Conservation (phyloP, 164 flowering plant genomes). For the Piper betle region DNA sequence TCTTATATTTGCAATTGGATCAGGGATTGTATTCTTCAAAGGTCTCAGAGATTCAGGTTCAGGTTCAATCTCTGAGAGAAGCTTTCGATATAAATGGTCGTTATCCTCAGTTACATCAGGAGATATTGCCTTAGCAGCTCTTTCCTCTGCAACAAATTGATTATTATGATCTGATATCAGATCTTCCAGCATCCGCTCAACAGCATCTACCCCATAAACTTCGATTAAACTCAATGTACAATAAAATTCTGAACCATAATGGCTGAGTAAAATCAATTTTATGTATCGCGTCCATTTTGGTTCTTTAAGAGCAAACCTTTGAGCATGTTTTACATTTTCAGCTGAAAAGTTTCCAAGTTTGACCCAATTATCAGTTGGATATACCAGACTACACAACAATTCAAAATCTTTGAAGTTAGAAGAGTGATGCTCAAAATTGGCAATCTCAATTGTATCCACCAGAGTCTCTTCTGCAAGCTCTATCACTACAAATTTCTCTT, state of each 20-base stretch:
- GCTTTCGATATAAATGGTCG: slow-evolving; percentile 16
- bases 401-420: slow-evolving; percentile 84
- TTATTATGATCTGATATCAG: slow-evolving; percentile 53
- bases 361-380: slow-evolving; percentile 78
- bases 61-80: slow-evolving; percentile 20
- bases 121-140: slow-evolving; percentile 16
- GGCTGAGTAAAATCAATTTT: slow-evolving; percentile 63
- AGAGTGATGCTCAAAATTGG: slow-evolving; percentile 91
- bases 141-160: slow-evolving; percentile 23
- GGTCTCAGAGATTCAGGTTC: slow-evolving; percentile 18
- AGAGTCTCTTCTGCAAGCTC: slow-evolving; percentile 97
- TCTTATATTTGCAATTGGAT: slow-evolving; percentile 46
- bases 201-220: slow-evolving; percentile 95
- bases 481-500: slow-evolving; percentile 76
- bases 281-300: slow-evolving; percentile 93
- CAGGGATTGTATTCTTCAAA: slow-evolving; percentile 23
- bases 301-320: slow-evolving; percentile 63
- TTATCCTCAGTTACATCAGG: slow-evolving; percentile 15
- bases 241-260: slow-evolving; percentile 89
- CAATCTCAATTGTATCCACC: slow-evolving; percentile 72
- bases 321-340: slow-evolving; percentile 69
- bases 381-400: slow-evolving; percentile 68
- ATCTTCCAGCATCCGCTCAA: slow-evolving; percentile 94
- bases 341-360: slow-evolving; percentile 78
- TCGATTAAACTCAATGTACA: slow-evolving; percentile 80